Percentiles rank a stretch among this genome's conserved stretches.
Evolutionary conservation across 176 grass and related monocot genomes (phyloP).

Genomic region (Dactylis glomerata): DNA sequence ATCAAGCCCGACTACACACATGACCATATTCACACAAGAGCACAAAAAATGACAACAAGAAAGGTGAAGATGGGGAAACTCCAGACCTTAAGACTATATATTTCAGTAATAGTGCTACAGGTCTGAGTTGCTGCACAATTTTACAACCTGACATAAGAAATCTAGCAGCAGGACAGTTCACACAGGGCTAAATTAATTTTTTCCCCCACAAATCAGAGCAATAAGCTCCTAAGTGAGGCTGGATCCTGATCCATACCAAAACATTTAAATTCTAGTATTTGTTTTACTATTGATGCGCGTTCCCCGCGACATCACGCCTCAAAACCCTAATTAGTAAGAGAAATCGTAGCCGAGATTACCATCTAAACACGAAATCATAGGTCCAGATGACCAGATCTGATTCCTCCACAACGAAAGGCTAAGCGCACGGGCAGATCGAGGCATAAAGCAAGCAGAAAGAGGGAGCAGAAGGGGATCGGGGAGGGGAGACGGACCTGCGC

Average conservation of each 20-base stretch:
- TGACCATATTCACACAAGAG: neutral
- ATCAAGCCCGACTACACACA: neutral
- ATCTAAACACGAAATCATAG: neutral
- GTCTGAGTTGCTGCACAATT: neutral
- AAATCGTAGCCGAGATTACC: neutral
- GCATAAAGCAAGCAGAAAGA: neutral
- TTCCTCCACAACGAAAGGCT: neutral
- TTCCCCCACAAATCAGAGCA: neutral
- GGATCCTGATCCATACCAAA: neutral
- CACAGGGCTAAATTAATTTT: neutral
- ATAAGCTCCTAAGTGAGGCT: neutral
- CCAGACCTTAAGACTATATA: neutral
- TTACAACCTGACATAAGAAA: neutral
- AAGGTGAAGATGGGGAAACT: neutral
- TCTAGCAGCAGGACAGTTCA: neutral
- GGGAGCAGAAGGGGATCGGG: neutral
- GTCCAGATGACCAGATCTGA: constrained; percentile 3
- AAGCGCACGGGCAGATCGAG: neutral
- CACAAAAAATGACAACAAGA: neutral
- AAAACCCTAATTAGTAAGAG: neutral
- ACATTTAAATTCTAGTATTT: neutral
- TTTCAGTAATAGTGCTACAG: neutral
- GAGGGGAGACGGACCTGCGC: constrained; percentile 56
- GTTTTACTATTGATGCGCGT: neutral
- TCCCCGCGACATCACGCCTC: neutral